These are phyloP conservation scores for Wickerhamiella brachini DNA, from an alignment of 805 yeast genomes.

Conservation along the genomic window DNA sequence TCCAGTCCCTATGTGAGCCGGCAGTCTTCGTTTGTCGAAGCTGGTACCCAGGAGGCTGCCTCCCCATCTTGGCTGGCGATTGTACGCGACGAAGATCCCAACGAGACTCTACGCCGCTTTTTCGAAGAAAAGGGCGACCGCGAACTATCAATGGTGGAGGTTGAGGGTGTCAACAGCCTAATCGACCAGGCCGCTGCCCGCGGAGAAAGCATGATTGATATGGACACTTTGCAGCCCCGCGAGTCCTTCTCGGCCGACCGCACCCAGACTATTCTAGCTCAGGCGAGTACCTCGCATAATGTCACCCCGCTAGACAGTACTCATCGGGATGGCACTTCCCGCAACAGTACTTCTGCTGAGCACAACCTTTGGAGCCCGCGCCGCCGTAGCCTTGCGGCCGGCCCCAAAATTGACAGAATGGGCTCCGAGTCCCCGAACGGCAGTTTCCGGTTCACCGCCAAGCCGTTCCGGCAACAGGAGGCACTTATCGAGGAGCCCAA, in stretches of 20 bases:
- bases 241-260: neutral
- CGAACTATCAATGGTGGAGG: conserved; percentile 59
- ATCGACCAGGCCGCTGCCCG: conserved; percentile 27
- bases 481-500: neutral
- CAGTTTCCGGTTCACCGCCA: neutral
- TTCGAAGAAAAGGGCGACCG: conserved; percentile 52
- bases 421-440: neutral
- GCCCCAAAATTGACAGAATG: neutral
- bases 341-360: neutral
- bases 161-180: conserved; percentile 61
- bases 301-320: neutral
- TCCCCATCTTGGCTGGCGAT: neutral
- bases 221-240: conserved; percentile 1
- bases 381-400: neutral
- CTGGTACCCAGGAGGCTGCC: neutral
- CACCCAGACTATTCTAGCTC: neutral
- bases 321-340: neutral
- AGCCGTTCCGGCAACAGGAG: neutral
- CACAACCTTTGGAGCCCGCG: neutral
- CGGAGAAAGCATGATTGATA: conserved; percentile 17
- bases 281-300: neutral
- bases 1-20: neutral
- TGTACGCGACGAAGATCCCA: conserved; percentile 24
- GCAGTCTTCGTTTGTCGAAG: neutral
- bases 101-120: conserved; percentile 49